Evolutionary conservation across 805 yeast genomes (phyloP).

Genomic region (Kregervanrija fluxuum): DNA sequence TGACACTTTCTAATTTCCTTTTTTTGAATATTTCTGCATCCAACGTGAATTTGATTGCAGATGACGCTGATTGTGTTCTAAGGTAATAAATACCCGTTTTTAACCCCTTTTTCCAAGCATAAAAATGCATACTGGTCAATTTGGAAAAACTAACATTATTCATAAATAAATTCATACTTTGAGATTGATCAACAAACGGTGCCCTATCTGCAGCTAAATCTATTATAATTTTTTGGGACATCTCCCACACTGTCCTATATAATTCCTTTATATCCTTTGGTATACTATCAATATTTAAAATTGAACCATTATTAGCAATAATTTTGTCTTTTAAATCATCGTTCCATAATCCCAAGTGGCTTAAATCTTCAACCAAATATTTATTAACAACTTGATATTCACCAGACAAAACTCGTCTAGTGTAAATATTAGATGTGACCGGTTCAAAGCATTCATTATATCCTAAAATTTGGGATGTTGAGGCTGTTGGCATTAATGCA

Average conservation of each 20-base stretch:
- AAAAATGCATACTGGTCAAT: slow-evolving; percentile 95
- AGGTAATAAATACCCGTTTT: slow-evolving; percentile 98
- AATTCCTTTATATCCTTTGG: slow-evolving; percentile 69
- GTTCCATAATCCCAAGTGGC: slow-evolving; percentile 78
- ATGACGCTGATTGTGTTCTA: slow-evolving; percentile 95
- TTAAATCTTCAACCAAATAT: slow-evolving; percentile 74
- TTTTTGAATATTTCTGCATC: slow-evolving; percentile 29
- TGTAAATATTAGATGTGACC: slow-evolving; percentile 84
- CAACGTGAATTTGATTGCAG: slow-evolving; percentile 89
- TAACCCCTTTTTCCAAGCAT: slow-evolving; percentile 97
- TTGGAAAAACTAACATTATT: slow-evolving; percentile 93
- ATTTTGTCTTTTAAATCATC: slow-evolving; percentile 71
- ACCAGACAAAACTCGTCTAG: slow-evolving; percentile 86
- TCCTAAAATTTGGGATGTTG: slow-evolving; percentile 93
- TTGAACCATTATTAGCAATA: slow-evolving; percentile 74
- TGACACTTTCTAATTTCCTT: not conserved
- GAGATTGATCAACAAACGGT: slow-evolving; percentile 81
- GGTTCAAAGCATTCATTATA: slow-evolving; percentile 96
- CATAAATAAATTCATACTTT: slow-evolving; percentile 83
- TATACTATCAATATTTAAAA: slow-evolving; percentile 65
- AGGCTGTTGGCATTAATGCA: slow-evolving; percentile 98
- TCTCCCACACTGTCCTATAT: slow-evolving; percentile 97
- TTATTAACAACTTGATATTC: slow-evolving; percentile 91
- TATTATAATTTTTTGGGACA: slow-evolving; percentile 75
- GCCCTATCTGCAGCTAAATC: slow-evolving; percentile 82